Base-by-base conservation (phyloP, 768 basidiomycete species). In the Porphyrellus cyaneotinctus region DNA sequence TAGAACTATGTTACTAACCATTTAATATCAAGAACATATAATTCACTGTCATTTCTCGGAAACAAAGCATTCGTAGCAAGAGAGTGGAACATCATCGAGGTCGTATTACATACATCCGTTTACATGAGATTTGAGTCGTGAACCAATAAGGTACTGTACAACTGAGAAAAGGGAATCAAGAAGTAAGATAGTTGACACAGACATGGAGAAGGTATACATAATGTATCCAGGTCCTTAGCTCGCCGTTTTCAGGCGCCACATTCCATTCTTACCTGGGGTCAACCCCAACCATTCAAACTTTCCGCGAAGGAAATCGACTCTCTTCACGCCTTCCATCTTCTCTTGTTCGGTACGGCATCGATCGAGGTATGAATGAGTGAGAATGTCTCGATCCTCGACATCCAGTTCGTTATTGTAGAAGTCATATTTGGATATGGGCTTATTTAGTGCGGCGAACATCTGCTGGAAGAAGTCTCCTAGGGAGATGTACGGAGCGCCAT, bases 221-320 rank as follows among this genome's bases (percentile, higher is more conserved):
- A 42, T 0, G 14, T 47, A 37, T 1, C 18, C 64, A 41, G n/a
- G n/a, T n/a, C n/a, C 53, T 70, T 47, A 62, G 18, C 66, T 72
- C 36, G 80, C 72, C 35, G 81, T 77, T 68, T 79, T 85, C 63
- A 88, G 75, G 67, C 85, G 80, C 81, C 83, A 87, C 68, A 80
- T 73, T 9, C 85, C 85, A 31, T 78, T 75, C 59, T 72, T 77
- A 2, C 77, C 77, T 47, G 77, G 75, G 43, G 64, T 65, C 52
- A 88, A 65, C 8, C 86, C 86, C 50, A 76, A 70, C 65, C 85
- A 78, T 10, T 80, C 61, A 43, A 70, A 66, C 53, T 75, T 76
- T 32, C 73, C 75, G 14, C 79, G 80, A 68, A 88, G 66, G 58
- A 76, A 88, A 68, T 87, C 85, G 6, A 87, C 74, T 45, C 75